phyloP scores from a whole-genome alignment of 2,329 filamentous ascomycete species.

The Fusarium pilosicola region DNA sequence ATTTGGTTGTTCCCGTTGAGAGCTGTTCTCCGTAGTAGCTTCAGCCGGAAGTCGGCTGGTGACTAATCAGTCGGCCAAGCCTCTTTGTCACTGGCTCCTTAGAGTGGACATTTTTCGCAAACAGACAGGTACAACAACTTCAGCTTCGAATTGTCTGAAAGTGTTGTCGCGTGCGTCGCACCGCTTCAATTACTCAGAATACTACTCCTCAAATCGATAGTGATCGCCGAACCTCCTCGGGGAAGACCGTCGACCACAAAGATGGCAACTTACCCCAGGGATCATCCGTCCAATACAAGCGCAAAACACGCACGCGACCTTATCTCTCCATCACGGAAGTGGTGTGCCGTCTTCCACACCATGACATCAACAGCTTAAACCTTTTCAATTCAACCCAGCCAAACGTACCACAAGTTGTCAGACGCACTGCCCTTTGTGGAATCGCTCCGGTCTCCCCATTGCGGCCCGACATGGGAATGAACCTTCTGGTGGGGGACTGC shows the following conservation, averaged over 20 bases:
- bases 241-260: not conserved
- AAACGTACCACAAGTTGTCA: slow-evolving; percentile 32
- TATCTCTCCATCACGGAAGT: slow-evolving; percentile 23
- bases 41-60: not conserved
- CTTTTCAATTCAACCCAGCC: not conserved
- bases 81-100: not conserved
- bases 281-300: slow-evolving; percentile 6
- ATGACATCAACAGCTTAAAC: slow-evolving; percentile 34
- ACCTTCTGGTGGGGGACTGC: slow-evolving; percentile 14
- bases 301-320: slow-evolving; percentile 23
- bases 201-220: not conserved
- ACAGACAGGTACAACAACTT: not conserved
- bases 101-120: not conserved
- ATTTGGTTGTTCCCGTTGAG: not conserved
- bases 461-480: slow-evolving; percentile 31
- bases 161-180: not conserved
- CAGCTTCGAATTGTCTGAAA: not conserved
- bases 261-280: not conserved
- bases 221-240: not conserved
- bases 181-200: not conserved
- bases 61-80: not conserved
- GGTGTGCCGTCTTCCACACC: slow-evolving; percentile 25
- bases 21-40: not conserved
- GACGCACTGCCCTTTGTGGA: slow-evolving; percentile 21
- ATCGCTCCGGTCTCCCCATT: slow-evolving; percentile 31